Evolutionary conservation across 2,329 filamentous ascomycete species (phyloP).

Genomic region (Aspergillus fijiensis): DNA sequence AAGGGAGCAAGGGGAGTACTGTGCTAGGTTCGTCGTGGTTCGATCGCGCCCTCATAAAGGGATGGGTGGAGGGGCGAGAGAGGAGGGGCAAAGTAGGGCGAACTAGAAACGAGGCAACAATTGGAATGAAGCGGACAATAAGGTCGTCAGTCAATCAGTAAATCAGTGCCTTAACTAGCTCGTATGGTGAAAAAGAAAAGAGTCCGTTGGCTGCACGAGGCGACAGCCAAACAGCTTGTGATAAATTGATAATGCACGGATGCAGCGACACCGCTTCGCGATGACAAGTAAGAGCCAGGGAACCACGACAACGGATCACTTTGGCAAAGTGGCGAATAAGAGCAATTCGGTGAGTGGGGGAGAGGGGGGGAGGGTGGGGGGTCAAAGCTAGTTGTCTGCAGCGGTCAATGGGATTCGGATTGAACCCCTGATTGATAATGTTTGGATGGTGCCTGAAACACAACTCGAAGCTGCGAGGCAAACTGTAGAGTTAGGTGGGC

Average conservation of each 20-base stretch:
- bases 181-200: background rate
- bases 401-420: slow-evolving; percentile 3
- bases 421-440: background rate
- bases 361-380: background rate
- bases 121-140: background rate
- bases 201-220: slow-evolving; percentile 9
- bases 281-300: slow-evolving; percentile 12
- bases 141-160: background rate
- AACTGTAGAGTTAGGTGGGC: background rate
- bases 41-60: slow-evolving; percentile 17
- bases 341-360: background rate
- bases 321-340: slow-evolving; percentile 11
- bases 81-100: background rate
- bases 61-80: background rate
- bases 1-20: slow-evolving; percentile 2
- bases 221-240: slow-evolving; percentile 1
- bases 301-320: slow-evolving; percentile 10
- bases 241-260: background rate
- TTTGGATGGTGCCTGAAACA: slow-evolving; percentile 9
- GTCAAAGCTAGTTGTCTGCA: slow-evolving; percentile 4
- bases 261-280: slow-evolving; percentile 2
- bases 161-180: background rate
- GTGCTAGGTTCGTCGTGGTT: slow-evolving; percentile 6
- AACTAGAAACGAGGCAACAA: background rate
- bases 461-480: background rate